Conservation (phyloP, 2,329 filamentous ascomycete species). For the Botryotinia convoluta region DNA sequence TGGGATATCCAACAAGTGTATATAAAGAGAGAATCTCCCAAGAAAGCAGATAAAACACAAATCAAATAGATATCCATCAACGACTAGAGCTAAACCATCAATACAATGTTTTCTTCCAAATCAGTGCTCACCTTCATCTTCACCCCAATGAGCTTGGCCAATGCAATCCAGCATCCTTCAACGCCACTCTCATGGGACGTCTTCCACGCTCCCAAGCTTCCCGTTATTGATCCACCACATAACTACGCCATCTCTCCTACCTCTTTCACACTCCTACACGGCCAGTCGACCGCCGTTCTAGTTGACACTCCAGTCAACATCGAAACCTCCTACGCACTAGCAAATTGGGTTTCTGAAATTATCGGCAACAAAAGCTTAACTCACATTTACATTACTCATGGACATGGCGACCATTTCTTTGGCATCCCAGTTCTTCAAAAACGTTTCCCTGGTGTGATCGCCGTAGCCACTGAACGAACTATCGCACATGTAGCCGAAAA, state of each 20-base stretch:
- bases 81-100: not conserved
- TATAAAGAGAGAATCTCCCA: not conserved
- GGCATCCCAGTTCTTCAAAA: constrained; percentile 35
- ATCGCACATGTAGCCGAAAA: constrained; percentile 8
- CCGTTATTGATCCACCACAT: not conserved
- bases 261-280: not conserved
- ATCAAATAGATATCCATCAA: not conserved
- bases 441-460: constrained; percentile 35
- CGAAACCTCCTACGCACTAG: constrained; percentile 28
- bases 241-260: constrained; percentile 10
- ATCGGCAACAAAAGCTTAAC: constrained; percentile 34
- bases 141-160: not conserved
- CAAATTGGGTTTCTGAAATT: constrained; percentile 40
- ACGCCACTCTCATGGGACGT: not conserved
- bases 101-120: not conserved
- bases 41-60: too few relatives aligned
- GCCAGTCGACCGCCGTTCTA: not conserved
- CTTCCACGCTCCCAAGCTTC: not conserved
- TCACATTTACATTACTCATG: constrained; percentile 43
- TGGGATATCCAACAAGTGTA: not conserved
- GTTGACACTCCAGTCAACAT: constrained; percentile 4
- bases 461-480: constrained; percentile 2
- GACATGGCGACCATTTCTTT: constrained; percentile 44
- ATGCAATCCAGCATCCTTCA: not conserved
- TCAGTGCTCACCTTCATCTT: not conserved